Evolutionary conservation across 2,329 filamentous ascomycete species (phyloP), one percentile per base, ranked within the genome.

Genomic region (Fusarium stilboides): DNA sequence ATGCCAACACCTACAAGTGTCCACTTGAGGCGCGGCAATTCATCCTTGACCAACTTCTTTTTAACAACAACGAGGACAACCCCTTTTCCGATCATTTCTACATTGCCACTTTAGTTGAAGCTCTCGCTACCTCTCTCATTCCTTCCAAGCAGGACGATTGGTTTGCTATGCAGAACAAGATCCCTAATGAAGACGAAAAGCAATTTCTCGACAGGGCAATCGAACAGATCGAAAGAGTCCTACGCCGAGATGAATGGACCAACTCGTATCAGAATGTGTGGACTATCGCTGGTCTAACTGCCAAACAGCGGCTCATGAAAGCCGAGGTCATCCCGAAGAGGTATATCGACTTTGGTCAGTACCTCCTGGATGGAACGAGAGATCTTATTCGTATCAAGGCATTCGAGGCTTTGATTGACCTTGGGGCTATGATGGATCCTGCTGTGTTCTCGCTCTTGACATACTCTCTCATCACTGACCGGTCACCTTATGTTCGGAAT

Each of bases 11-110:
- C 7, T 92, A 94, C 37, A 91, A 89, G 73, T 94, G 94, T 55
- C 94, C 95, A 0, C 85, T 91, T 75, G 85, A 90, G 53, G 94
- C 94, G 7, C 92, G 94, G 59, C 87, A 88, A 39, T 97, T 98
- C 78, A 88, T 99, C 47, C 87, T 97, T 22, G 94, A 98, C 72
- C 92, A 97, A 76, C 84, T 99, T 34, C 91, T 92, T 49, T 95
- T 94, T 82, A 99, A 99, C 76, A 94, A 99, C 80, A 99, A 99
- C 76, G 91, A 92, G 4, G 91, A 92, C 63, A 99, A 99, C 73
- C 81, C 91, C 50, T 97, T 89, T 76, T 97, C 94, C 7, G 97
- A 99, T 75, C 91, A 94, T 66, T 90, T 93, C 74, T 99, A 98
- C 76, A 89, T 99, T 55, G 90, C 94, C 9, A 92, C 87, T 22